Evolutionary conservation across 1,284 basidiomycete genomes (phyloP).

Genomic region (Ustilago xerochloae): DNA sequence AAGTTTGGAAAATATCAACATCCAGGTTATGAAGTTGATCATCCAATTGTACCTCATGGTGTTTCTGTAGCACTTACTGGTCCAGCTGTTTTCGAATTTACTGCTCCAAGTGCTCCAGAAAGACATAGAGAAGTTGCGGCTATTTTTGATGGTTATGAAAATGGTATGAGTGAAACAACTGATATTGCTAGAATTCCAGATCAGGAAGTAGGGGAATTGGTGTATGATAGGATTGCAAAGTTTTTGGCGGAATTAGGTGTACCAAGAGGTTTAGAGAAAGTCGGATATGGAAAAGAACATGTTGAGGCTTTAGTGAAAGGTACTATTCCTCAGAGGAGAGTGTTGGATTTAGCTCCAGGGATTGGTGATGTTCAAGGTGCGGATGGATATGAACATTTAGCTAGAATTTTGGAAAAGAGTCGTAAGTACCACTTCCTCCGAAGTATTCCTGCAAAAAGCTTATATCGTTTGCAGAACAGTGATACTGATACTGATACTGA

Average conservation of each 20-base stretch:
- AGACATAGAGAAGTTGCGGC: conserved; percentile 89
- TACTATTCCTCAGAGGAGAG: conserved; percentile 85
- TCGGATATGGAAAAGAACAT: conserved; percentile 77
- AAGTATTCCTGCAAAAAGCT: too few species aligned
- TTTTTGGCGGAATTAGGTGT: conserved; percentile 89
- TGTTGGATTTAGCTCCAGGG: conserved; percentile 73
- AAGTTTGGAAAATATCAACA: conserved; percentile 74
- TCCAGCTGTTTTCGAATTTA: conserved; percentile 54
- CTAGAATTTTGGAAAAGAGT: conserved; percentile 57
- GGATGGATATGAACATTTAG: conserved; percentile 62
- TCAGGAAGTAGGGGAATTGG: conserved; percentile 80
- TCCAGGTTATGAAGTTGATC: conserved; percentile 75
- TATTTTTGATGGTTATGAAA: conserved; percentile 76
- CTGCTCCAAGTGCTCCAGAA: conserved; percentile 76
- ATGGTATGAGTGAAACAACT: conserved; percentile 28
- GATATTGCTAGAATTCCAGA: conserved; percentile 77
- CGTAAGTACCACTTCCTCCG: conserved; percentile 34
- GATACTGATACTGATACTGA: background rate
- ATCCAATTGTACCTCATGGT: conserved; percentile 88
- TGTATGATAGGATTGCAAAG: conserved; percentile 88
- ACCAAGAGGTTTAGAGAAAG: conserved; percentile 84
- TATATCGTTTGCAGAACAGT: background rate
- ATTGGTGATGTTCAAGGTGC: conserved; percentile 75
- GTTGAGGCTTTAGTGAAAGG: conserved; percentile 78
- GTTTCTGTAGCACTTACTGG: conserved; percentile 52